Evolutionary conservation across 139 green algal genomes (phyloP), one percentile per base, ranked within the genome.

Genomic region (Volvox reticuliferus): DNA sequence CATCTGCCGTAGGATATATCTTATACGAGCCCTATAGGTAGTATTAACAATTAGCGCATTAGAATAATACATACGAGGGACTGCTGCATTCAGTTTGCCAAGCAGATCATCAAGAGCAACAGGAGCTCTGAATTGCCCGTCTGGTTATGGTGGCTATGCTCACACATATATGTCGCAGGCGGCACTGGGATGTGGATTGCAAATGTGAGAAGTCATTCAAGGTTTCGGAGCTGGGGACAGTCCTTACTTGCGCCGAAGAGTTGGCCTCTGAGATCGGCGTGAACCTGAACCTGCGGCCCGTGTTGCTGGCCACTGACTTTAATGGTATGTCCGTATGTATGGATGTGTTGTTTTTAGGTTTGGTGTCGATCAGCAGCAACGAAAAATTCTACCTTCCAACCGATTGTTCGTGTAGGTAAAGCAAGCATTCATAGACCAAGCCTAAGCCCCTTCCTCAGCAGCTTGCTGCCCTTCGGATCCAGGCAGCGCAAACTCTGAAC

Each of bases 91-190:
- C n/a, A n/a, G n/a, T n/a, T n/a, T n/a, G n/a, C n/a, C n/a, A n/a
- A n/a, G n/a, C n/a, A n/a, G n/a, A n/a, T n/a, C n/a, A n/a, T n/a
- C n/a, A n/a, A n/a, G n/a, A n/a, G n/a, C n/a, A n/a, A n/a, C n/a
- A n/a, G n/a, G n/a, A n/a, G n/a, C n/a, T n/a, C n/a, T n/a, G n/a
- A n/a, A n/a, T n/a, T n/a, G n/a, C n/a, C n/a, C n/a, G n/a, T n/a
- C n/a, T n/a, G n/a, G n/a, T n/a, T n/a, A n/a, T n/a, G n/a, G n/a
- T n/a, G n/a, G n/a, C n/a, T n/a, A n/a, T n/a, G n/a, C n/a, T n/a
- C n/a, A n/a, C n/a, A n/a, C n/a, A n/a, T n/a, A n/a, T n/a, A n/a
- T 75, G 67, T 75, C 71, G 32, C 71, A 81, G 75, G 75, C 32
- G 75, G 32, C 75, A 81, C 75, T 30, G 44, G 32, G 75, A 81